Conservation (phyloP, 1,139 yeast genomes). For the Hansenula sp. region DNA sequence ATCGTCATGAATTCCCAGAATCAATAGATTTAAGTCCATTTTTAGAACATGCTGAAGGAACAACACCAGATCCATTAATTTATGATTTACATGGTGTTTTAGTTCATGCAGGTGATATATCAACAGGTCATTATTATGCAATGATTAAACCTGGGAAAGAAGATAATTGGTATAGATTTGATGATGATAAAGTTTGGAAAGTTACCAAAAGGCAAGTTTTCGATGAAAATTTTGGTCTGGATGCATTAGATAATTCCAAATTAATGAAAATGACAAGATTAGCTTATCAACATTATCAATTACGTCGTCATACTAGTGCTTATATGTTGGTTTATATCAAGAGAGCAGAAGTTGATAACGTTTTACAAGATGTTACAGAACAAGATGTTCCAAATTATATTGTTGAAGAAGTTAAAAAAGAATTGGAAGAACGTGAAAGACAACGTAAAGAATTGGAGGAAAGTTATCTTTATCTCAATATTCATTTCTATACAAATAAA, state of each 20-base stretch:
- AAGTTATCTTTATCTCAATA: slow-evolving; percentile 65
- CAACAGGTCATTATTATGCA: slow-evolving; percentile 95
- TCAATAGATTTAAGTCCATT: slow-evolving; percentile 76
- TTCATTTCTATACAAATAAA: slow-evolving; percentile 48
- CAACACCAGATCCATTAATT: slow-evolving; percentile 59
- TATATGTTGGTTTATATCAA: slow-evolving; percentile 94
- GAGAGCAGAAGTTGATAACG: slow-evolving; percentile 49
- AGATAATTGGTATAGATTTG: slow-evolving; percentile 85
- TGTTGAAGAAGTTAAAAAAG: slow-evolving; percentile 58
- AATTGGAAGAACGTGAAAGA: slow-evolving; percentile 49
- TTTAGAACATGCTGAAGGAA: slow-evolving; percentile 55
- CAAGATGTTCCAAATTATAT: slow-evolving; percentile 67
- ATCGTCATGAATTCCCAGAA: slow-evolving; percentile 86
- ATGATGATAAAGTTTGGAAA: slow-evolving; percentile 90
- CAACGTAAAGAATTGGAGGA: slow-evolving; percentile 70
- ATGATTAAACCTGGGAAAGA: slow-evolving; percentile 76
- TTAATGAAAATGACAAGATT: slow-evolving; percentile 40
- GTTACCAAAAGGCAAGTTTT: slow-evolving; percentile 83
- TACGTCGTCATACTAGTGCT: slow-evolving; percentile 86
- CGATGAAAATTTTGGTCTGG: slow-evolving; percentile 89
- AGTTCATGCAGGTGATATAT: slow-evolving; percentile 93
- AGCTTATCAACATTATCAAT: slow-evolving; percentile 59
- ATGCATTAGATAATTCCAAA: slow-evolving; percentile 35
- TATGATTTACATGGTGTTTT: slow-evolving; percentile 89
- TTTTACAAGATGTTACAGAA: slow-evolving; percentile 56